Evolutionary conservation across 345 rosid genomes (phyloP), one percentile per base, ranked within the genome.

Genomic region (Durio zibethinus): DNA sequence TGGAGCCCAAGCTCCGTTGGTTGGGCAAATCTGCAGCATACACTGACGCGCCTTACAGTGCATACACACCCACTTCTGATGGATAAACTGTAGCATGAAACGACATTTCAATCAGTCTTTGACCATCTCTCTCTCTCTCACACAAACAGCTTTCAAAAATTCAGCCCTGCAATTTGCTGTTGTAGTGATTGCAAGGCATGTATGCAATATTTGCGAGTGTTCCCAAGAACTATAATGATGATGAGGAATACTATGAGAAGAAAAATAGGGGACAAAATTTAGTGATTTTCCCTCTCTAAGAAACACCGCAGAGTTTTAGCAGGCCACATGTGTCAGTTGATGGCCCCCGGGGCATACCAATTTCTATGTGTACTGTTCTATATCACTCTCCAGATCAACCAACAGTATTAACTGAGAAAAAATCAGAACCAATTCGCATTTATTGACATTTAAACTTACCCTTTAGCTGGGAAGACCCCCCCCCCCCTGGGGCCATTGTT

Each of bases 41-140:
- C 11, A 56, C 78, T 77, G 84, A 57, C 79, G 82, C 83, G 78
- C 67, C 69, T 79, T 31, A 82, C 85, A 77, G 85, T 81, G 48
- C 60, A 60, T 27, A 68, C 57, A 79, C 80, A 48, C n/a, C 72
- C 29, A 54, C 74, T 73, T 74, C 82, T 75, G 84, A 77, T 78
- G 80, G 83, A 50, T 79, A 7, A 67, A 86, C 93, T 87, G 89
- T 89, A 75, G 78, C 79, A 56, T 80, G 93, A 89, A 79, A 77
- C 76, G 93, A 89, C 90, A 53, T 81, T 65, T 87, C 93, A 80
- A 76, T 85, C 80, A 53, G 79, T 66, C 83, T 72, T 84, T 86
- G 87, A 85, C 88, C 84, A 71, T 72, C 53, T 79, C 79, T 53
- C 80, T 69, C 64, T 80, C 64, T 72, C 66, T 52, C 76, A 68